Conservation (phyloP, 1,139 yeast genomes). For the Lodderomyces elongisporus region DNA sequence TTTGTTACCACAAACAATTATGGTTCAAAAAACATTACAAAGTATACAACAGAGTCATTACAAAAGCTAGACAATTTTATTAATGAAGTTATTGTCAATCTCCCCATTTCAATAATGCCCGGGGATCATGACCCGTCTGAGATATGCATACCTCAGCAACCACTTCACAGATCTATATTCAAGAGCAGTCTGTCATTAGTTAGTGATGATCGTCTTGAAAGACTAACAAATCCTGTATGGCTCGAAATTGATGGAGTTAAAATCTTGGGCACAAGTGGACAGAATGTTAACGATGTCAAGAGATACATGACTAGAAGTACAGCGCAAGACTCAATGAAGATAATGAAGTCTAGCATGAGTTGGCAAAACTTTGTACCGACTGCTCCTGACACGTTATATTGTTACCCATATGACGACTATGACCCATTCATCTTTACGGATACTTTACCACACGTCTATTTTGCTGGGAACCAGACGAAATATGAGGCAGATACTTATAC, state of each 20-base stretch:
- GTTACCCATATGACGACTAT: conserved; percentile 73
- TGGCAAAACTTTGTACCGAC: conserved; percentile 94
- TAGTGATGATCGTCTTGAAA: conserved; percentile 35
- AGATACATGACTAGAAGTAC: conserved; percentile 41
- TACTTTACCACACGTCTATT: conserved; percentile 80
- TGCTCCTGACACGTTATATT: conserved; percentile 91
- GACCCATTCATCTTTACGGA: conserved; percentile 74
- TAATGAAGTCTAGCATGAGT: conserved; percentile 63
- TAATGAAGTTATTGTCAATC: conserved; percentile 49
- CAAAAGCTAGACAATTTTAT: conserved; percentile 52
- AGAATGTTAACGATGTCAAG: conserved; percentile 71
- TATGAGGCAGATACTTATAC: conserved; percentile 36
- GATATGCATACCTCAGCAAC: conserved; percentile 82
- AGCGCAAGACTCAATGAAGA: conserved; percentile 23
- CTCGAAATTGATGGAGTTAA: conserved; percentile 49
- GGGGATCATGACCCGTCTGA: conserved; percentile 84
- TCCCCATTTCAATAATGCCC: conserved; percentile 78
- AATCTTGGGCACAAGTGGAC: conserved; percentile 76
- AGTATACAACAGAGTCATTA: conserved; percentile 41
- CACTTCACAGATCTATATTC: conserved; percentile 73
- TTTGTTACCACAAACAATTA: conserved; percentile 40
- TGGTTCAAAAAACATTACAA: conserved; percentile 49
- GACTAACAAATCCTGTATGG: conserved; percentile 77
- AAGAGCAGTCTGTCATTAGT: conserved; percentile 35
- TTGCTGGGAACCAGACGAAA: conserved; percentile 75